Conservation (phyloP, 495 filamentous ascomycete genomes). For the Xylaria curta region DNA sequence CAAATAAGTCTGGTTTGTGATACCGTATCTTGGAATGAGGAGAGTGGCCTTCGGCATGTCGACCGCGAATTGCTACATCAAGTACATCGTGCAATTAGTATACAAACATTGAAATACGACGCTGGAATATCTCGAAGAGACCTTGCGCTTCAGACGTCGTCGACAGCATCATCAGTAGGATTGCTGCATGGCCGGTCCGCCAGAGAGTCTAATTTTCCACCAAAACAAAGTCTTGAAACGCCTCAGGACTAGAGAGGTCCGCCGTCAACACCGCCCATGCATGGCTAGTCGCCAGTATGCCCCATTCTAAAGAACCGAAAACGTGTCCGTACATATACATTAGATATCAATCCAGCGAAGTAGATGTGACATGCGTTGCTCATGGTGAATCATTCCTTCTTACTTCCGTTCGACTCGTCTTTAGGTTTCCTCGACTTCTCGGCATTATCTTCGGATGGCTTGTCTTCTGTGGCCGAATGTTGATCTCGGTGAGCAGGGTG, state of each 20-base stretch:
- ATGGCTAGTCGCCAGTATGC: conserved; percentile 16
- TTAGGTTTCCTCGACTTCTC: conserved; percentile 59
- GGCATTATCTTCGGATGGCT: neutral
- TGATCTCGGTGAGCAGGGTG: conserved; percentile 62
- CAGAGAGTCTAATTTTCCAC: conserved; percentile 17
- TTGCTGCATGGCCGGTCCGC: neutral
- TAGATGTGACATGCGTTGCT: conserved; percentile 33
- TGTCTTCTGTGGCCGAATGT: conserved; percentile 29
- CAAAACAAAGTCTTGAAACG: conserved; percentile 21
- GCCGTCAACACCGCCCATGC: conserved; percentile 31
- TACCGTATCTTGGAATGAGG: conserved; percentile 36
- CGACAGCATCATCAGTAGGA: neutral
- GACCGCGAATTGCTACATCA: conserved; percentile 22
- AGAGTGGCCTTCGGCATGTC: conserved; percentile 36
- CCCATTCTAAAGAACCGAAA: conserved; percentile 7
- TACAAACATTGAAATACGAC: conserved; percentile 28
- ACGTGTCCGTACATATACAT: conserved; percentile 17
- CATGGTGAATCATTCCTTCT: neutral
- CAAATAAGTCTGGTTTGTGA: conserved; percentile 14
- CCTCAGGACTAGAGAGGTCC: conserved; percentile 8
- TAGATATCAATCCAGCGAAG: conserved; percentile 16
- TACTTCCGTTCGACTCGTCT: conserved; percentile 41
- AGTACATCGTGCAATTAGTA: conserved; percentile 27
- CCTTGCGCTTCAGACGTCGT: neutral
- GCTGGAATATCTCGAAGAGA: conserved; percentile 24